Evolutionary conservation across 2,329 filamentous ascomycete genomes (phyloP).

Genomic region (Amylocarpus encephaloides): DNA sequence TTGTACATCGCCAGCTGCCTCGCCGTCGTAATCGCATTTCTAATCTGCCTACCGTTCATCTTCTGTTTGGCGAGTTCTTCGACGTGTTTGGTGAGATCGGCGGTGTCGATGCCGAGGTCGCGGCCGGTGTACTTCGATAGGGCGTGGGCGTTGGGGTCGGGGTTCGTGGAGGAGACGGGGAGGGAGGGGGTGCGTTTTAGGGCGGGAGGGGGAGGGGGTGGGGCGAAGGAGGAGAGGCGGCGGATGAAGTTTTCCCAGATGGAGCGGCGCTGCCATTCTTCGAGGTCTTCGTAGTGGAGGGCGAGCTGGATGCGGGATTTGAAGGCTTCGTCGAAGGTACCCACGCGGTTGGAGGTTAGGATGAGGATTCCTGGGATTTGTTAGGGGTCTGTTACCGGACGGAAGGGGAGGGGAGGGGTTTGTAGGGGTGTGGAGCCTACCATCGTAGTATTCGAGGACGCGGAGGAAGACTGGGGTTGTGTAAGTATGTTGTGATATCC

Average conservation of each 20-base stretch:
- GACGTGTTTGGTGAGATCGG: neutral
- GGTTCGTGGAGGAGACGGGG: too few relatives aligned
- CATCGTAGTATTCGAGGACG: constrained; percentile 35
- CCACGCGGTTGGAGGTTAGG: constrained; percentile 36
- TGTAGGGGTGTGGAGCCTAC: neutral
- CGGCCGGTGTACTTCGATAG: neutral
- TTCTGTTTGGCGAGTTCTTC: constrained; percentile 5
- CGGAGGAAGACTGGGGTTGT: constrained; percentile 30
- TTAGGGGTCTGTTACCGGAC: too few relatives aligned
- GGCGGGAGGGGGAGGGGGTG: neutral
- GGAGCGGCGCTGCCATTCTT: neutral
- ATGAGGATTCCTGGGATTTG: constrained; percentile 30
- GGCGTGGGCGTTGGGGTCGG: too few relatives aligned
- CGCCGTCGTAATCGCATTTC: constrained; percentile 14
- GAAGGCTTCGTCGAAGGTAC: constrained; percentile 35
- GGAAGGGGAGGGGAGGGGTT: too few relatives aligned
- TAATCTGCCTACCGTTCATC: constrained; percentile 15
- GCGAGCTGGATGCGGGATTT: constrained; percentile 32
- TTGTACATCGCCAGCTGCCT: constrained; percentile 13
- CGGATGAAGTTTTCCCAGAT: constrained; percentile 14
- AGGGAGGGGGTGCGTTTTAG: neutral
- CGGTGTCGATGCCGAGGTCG: neutral
- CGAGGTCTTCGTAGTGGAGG: constrained; percentile 24
- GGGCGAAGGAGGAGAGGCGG: neutral
- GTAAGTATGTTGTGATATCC: neutral